A percentile compares a stretch with the other conserved stretches of the same genome.
These are phyloP conservation scores for Metarhizium robertsii DNA, from an alignment of 2,329 filamentous ascomycete genomes.

Conservation along the genomic window DNA sequence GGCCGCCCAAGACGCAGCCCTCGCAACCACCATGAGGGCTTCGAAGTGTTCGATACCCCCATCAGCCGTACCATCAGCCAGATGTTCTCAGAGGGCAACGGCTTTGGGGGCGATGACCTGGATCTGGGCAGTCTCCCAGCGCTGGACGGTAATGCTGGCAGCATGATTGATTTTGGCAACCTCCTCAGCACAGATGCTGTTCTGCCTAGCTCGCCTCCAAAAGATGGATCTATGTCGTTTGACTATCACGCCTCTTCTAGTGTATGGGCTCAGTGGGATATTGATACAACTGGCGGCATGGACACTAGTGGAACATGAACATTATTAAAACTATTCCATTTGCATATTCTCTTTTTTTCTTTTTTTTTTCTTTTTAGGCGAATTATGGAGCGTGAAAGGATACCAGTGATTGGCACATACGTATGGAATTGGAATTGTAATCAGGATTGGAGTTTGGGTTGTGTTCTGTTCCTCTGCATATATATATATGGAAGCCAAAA, in stretches of 20 bases:
- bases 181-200: constrained; percentile 37
- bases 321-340: neutral
- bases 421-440: neutral
- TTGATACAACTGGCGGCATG: constrained; percentile 8
- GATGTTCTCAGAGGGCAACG: constrained; percentile 48
- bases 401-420: neutral
- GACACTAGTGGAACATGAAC: neutral
- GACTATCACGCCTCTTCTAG: constrained; percentile 20
- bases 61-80: constrained; percentile 55
- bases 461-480: neutral
- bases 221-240: constrained; percentile 16
- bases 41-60: constrained; percentile 41
- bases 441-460: neutral
- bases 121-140: constrained; percentile 31
- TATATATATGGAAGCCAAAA: neutral
- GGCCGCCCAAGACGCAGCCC: constrained; percentile 34
- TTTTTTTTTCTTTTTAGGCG: neutral
- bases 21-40: constrained; percentile 26
- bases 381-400: neutral
- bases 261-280: constrained; percentile 21
- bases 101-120: constrained; percentile 34
- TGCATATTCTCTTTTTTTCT: neutral
- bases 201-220: constrained; percentile 40
- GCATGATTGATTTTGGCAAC: constrained; percentile 36
- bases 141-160: constrained; percentile 26